A percentile compares a stretch with the other conserved stretches of the same genome.
Conservation (phyloP, 2,329 filamentous ascomycete genomes). For the Tolypocladium tundrense region DNA sequence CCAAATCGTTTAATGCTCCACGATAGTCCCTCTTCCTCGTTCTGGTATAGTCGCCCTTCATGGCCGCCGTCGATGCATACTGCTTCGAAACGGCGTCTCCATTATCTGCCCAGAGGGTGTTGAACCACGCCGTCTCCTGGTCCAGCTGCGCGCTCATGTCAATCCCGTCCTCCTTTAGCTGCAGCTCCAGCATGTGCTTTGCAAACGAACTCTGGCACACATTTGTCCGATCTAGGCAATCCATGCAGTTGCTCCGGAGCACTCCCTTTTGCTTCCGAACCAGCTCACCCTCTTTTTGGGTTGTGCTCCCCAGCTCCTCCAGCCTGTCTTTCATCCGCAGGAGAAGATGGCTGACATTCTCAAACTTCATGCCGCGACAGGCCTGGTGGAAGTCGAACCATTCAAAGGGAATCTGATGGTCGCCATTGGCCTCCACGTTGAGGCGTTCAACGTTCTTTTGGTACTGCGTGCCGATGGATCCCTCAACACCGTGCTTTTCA, state of each 20-base stretch:
- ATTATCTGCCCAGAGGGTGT: slow-evolving; percentile 94
- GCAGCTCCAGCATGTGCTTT: slow-evolving; percentile 68
- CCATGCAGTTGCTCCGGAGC: slow-evolving; percentile 96
- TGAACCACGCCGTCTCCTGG: slow-evolving; percentile 84
- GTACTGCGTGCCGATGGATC: slow-evolving; percentile 68
- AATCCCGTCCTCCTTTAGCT: slow-evolving; percentile 67
- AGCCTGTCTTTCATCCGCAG: slow-evolving; percentile 59
- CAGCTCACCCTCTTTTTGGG: slow-evolving; percentile 36
- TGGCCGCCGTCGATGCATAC: slow-evolving; percentile 87
- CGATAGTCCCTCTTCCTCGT: slow-evolving; percentile 85
- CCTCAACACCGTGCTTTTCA: slow-evolving; percentile 78
- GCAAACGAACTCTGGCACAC: slow-evolving; percentile 90
- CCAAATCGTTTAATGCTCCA: slow-evolving; percentile 83
- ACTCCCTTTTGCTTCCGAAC: slow-evolving; percentile 56
- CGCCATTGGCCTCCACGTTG: slow-evolving; percentile 50
- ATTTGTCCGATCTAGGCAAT: slow-evolving; percentile 92
- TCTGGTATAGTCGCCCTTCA: slow-evolving; percentile 94
- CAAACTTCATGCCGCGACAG: slow-evolving; percentile 95
- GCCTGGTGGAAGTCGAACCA: slow-evolving; percentile 97
- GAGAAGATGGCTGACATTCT: slow-evolving; percentile 78
- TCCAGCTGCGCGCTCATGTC: slow-evolving; percentile 66
- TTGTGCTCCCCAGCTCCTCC: slow-evolving; percentile 61
- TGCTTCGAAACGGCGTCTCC: slow-evolving; percentile 92
- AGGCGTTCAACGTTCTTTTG: slow-evolving; percentile 55
- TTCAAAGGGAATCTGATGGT: slow-evolving; percentile 49